Evolutionary conservation across 2,329 filamentous ascomycete genomes (phyloP).

Genomic region (Nectriaceae sp.): DNA sequence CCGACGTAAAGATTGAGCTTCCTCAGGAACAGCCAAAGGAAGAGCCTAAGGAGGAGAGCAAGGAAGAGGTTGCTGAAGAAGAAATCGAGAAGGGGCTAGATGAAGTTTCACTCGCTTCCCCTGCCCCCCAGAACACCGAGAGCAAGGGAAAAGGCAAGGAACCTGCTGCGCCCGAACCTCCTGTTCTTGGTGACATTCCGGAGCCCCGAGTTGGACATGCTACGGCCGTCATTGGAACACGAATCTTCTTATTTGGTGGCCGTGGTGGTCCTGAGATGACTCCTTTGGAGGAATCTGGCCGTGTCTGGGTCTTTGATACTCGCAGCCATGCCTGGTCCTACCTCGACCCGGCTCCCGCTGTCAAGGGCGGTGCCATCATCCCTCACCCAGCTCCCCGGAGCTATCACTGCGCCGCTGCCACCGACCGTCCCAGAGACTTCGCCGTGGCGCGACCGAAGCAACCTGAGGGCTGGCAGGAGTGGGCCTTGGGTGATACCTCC

Average conservation of each 20-base stretch:
- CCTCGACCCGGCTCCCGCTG: constrained; percentile 57
- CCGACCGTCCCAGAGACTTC: constrained; percentile 58
- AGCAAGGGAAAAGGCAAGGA: constrained; percentile 44
- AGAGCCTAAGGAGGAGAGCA: constrained; percentile 14
- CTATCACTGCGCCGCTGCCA: constrained; percentile 66
- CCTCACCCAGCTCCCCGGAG: constrained; percentile 64
- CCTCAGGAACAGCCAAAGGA: constrained; percentile 12
- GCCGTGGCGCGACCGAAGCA: constrained; percentile 35
- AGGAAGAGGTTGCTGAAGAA: constrained; percentile 15
- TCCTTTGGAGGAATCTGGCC: constrained; percentile 72
- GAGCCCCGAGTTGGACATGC: constrained; percentile 73
- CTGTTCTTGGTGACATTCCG: constrained; percentile 53
- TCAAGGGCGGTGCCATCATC: constrained; percentile 41
- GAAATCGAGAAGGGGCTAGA: constrained; percentile 38
- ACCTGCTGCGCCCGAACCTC: constrained; percentile 27
- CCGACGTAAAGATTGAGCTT: constrained; percentile 10
- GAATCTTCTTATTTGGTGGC: constrained; percentile 81
- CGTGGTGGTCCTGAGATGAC: constrained; percentile 69
- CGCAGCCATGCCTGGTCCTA: constrained; percentile 63
- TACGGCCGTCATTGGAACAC: constrained; percentile 65
- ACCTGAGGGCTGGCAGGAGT: constrained; percentile 53
- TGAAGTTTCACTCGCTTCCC: constrained; percentile 42
- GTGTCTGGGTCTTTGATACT: constrained; percentile 76
- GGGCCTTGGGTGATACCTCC: constrained; percentile 56
- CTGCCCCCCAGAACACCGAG: constrained; percentile 22